Evolutionary conservation across 2,329 filamentous ascomycete species (phyloP), one percentile per base, ranked within the genome.

Genomic region (Fusarium camptoceras): DNA sequence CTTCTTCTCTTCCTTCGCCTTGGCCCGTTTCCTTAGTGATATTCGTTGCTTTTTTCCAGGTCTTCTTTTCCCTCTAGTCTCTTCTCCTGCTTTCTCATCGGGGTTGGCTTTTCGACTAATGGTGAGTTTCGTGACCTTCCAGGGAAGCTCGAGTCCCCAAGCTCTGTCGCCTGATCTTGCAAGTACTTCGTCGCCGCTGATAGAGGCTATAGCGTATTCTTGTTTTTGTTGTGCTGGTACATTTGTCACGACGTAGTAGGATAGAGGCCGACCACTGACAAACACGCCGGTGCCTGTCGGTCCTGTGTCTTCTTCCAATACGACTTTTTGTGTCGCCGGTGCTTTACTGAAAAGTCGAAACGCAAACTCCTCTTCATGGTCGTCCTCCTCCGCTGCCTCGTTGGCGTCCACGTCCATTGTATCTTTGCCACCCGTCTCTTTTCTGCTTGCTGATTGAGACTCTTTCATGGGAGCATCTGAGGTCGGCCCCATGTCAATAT

Each of bases 131-230:
- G 79, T 83, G 16, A 89, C 87, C 59, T 83, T 83, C 89, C 89
- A 91, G 3, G 88, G 87, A 70, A 87, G 81, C 76, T 90, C 87
- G 43, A 87, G 76, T 0, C 88, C 88, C 87, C 87, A 90, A 9
- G 81, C 81, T 56, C 83, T 80, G 70, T 75, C 78, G 47, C 72
- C 74, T n/a, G 83, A 83, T 64, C 81, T 78, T 24, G 73, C 73
- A 4, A 86, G 54, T 16, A 91, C 76, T 16, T 87, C 83, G n/a
- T 86, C 84, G 8, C 83, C 85, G 30, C 77, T 84, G 14, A 91
- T 78, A 5, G 88, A 86, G 5, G 82, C 81, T n/a, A 71, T 72
- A 30, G 76, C 77, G 60, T 86, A 87, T 67, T 82, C 75, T 24
- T 75, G 74, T 48, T 76, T 79, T 71, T 80, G 75, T 47, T 79